Evolutionary conservation across 768 basidiomycete species (phyloP).

Genomic region (Trametes elegans): DNA sequence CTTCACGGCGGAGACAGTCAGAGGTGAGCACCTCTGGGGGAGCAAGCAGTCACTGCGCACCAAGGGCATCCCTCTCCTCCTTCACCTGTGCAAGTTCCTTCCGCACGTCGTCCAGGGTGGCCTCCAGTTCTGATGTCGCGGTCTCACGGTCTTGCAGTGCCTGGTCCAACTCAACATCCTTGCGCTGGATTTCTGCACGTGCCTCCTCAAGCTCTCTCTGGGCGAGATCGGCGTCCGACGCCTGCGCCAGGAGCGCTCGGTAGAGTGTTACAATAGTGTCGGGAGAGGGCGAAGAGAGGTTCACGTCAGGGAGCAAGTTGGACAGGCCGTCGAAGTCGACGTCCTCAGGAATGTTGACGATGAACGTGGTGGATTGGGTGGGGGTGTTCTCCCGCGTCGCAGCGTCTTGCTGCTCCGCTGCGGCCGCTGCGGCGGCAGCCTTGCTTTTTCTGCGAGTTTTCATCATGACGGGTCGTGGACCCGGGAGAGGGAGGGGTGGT

Average conservation of each 20-base stretch:
- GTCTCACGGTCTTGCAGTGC: conserved; percentile 76
- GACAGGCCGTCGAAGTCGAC: conserved; percentile 61
- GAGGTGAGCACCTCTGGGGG: background rate
- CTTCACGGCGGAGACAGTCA: conserved; percentile 35
- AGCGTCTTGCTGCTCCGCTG: conserved; percentile 15
- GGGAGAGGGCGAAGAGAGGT: conserved; percentile 52
- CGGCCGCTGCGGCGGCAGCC: conserved; percentile 42
- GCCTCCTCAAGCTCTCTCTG: conserved; percentile 69
- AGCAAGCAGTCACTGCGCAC: conserved; percentile 39
- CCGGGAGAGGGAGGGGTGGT: conserved; percentile 14
- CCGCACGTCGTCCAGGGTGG: conserved; percentile 47
- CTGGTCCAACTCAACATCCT: conserved; percentile 84
- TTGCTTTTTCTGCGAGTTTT: conserved; percentile 66
- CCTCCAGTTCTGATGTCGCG: conserved; percentile 54
- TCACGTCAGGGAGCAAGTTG: conserved; percentile 57
- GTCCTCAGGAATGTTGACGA: conserved; percentile 60
- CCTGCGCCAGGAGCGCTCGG: conserved; percentile 56
- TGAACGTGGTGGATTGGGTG: conserved; percentile 29
- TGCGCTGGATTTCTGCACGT: conserved; percentile 63
- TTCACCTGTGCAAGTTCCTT: conserved; percentile 56
- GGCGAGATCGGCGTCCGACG: conserved; percentile 49
- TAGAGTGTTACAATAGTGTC: conserved; percentile 65
- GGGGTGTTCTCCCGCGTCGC: conserved; percentile 34
- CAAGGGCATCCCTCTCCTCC: conserved; percentile 63
- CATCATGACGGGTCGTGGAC: conserved; percentile 32